Base-by-base conservation (phyloP, 108 stramenopile genomes). In the Nitzschia inconspicua region DNA sequence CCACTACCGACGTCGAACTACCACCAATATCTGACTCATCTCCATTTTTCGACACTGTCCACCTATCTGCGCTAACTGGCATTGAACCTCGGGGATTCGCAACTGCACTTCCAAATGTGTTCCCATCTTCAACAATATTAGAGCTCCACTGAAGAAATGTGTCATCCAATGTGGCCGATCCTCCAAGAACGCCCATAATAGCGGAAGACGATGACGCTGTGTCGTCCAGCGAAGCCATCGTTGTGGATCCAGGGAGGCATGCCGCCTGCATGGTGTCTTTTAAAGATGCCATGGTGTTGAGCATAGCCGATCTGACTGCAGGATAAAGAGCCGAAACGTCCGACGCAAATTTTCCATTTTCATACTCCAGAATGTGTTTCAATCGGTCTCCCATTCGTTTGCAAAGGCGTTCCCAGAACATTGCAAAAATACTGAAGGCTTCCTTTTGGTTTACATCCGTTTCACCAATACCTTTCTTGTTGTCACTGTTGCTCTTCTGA, bases 311-410 rank as follows among this genome's bases (percentile, higher is more conserved):
- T 25, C 91, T 81, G 8, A 85, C 78, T 2, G 91, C 73, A 3
- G 91, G 91, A 61, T 89, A 93, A 13, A 93, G 54, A 11, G 76
- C 79, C 4, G 91, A 80, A 16, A 84, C 80, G 60, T 92, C 91
- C 6, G 71, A 11, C 22, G 74, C 70, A 18, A 85, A 56, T 39
- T 76, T 77, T 25, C 79, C 82, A 39, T 74, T 70, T 43, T 87
- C 83, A 42, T 85, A 78, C 35, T 83, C 70, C 42, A 92, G 51
- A 16, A 86, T 70, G 37, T 79, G 46, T 35, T 80, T 65, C 11
- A 92, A 66, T 23, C 83, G 62, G 13, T 72, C 72, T 26, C 80
- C 85, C 63, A 92, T 53, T 11, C 70, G 65, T 5, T 72, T 46
- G 29, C 85, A 89, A 29, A 86, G 50, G 37, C 79, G 73, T 23